phyloP scores from a whole-genome alignment of 345 rosid species.

The Tarenaya hassleriana region DNA sequence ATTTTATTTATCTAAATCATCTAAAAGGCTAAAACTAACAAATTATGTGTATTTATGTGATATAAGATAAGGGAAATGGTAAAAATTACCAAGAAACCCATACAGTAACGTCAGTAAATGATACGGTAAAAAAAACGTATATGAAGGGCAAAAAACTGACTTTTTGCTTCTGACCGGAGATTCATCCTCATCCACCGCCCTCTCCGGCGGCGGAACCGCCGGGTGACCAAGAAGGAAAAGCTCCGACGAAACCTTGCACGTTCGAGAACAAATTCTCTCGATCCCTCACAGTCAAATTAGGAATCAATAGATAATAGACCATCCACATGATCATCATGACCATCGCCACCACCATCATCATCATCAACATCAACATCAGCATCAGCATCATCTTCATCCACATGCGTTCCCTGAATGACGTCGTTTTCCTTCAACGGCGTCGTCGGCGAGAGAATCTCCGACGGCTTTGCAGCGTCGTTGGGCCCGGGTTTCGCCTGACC shows the following conservation, averaged over 20 bases:
- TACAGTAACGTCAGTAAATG: too few relatives aligned
- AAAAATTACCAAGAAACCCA: slow-evolving; percentile 18
- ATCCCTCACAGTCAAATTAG: slow-evolving; percentile 46
- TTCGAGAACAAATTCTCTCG: slow-evolving; percentile 44
- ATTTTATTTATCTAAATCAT: too few relatives aligned
- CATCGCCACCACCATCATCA: background rate
- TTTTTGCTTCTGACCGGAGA: background rate
- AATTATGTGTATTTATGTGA: slow-evolving; percentile 6
- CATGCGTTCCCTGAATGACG: slow-evolving; percentile 17
- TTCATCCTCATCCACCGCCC: slow-evolving; percentile 23
- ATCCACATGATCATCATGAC: slow-evolving; percentile 35
- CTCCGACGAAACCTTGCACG: slow-evolving; percentile 27
- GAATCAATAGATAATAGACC: slow-evolving; percentile 49
- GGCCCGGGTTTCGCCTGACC: slow-evolving; percentile 1
- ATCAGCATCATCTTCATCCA: slow-evolving; percentile 26
- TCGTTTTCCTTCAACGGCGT: slow-evolving; percentile 38
- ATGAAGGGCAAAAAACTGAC: slow-evolving; percentile 15
- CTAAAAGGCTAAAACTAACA: background rate
- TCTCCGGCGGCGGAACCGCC: slow-evolving; percentile 30
- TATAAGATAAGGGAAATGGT: background rate
- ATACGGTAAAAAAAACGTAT: slow-evolving; percentile 11
- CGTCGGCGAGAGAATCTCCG: slow-evolving; percentile 46
- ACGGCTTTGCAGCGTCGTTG: slow-evolving; percentile 10
- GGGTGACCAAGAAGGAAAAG: slow-evolving; percentile 34
- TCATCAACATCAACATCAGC: slow-evolving; percentile 3